A percentile compares a stretch with the other conserved stretches of the same genome.
Evolutionary conservation across 306 rosid genomes (phyloP).

Genomic region (Bauhinia variegata): DNA sequence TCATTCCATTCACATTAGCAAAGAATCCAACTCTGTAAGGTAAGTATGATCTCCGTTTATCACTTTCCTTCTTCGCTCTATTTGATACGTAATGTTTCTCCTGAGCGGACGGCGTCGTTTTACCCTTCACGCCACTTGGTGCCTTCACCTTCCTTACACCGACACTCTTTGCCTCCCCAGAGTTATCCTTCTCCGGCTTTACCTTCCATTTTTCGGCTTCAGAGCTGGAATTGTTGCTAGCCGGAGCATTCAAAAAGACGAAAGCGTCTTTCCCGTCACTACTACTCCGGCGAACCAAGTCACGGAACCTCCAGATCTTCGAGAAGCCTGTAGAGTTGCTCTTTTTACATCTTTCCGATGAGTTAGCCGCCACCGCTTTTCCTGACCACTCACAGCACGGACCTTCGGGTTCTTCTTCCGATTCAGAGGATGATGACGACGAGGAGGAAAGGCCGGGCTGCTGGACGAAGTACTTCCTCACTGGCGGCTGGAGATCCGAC

Average conservation of each 20-base stretch:
- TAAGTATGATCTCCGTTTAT: constrained; percentile 70
- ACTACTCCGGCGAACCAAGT: constrained; percentile 62
- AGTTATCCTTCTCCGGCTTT: constrained; percentile 21
- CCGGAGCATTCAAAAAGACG: constrained; percentile 53
- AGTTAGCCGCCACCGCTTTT: constrained; percentile 36
- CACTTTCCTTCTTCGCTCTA: constrained; percentile 66
- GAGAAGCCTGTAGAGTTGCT: constrained; percentile 87
- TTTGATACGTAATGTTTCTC: constrained; percentile 67
- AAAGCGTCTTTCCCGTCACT: constrained; percentile 88
- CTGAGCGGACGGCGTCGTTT: constrained; percentile 60
- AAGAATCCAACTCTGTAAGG: constrained; percentile 91
- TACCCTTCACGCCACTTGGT: constrained; percentile 4
- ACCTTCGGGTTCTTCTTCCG: constrained; percentile 43
- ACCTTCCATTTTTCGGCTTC: neutral
- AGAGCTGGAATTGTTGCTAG: neutral
- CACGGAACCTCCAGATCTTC: constrained; percentile 72
- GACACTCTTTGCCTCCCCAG: constrained; percentile 11
- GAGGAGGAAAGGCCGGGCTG: constrained; percentile 27
- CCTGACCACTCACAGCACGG: constrained; percentile 77
- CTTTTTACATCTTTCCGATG: constrained; percentile 54
- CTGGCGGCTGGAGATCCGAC: constrained; percentile 40
- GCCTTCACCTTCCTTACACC: constrained; percentile 28
- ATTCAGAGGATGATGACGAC: constrained; percentile 40
- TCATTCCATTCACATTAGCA: constrained; percentile 59
- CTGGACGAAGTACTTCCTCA: constrained; percentile 60